Base-by-base conservation (phyloP, 2,329 filamentous ascomycete species). In the Pestalotiopsis sp. region DNA sequence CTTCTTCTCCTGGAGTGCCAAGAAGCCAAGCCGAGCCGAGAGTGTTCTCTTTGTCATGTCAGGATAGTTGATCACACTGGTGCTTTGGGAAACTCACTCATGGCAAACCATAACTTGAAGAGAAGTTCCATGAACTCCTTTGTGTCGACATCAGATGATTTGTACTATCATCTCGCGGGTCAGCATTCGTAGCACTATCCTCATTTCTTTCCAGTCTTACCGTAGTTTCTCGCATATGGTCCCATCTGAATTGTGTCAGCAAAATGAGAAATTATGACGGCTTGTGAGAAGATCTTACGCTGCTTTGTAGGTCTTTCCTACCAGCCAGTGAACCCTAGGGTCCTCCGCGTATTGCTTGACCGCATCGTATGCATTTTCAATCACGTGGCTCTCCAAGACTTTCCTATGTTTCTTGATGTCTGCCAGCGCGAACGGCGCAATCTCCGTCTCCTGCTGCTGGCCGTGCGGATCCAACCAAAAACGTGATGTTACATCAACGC, bases 71-170 rank as follows among this genome's bases (percentile, higher is more conserved):
- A 25, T 12, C 25, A 2, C 65, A 66, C 52, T 45, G 41, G 17
- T n/a, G 11, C 4, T 49, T 31, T 23, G 12, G 49, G 25, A 14
- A 27, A 79, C 85, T 74, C 72, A 87, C 85, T 78, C 12, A 81
- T 81, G 3, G 82, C 82, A 71, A 86, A 84, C 82, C 84, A 85
- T 1, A 87, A 71, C 5, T 75, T 73, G 25, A 87, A 82, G 3
- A 84, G 77, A 11, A 80, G 79, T 1, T 70, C 68, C n/a, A 87
- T 68, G 4, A 86, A 78, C 1, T 72, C 67, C 36, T 77, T 76
- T 3, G 71, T 69, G 38, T 74, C 64, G 52, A 74, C 72, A 45
- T 83, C 78, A 14, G 73, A 69, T 2, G 72, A 0, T 76, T 68
- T 71, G 5, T 38, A 75, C 78, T 12, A 74, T 71, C 5, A 66